Conservation (phyloP, 2,329 filamentous ascomycete species). For the Alternaria triticimaculans region DNA sequence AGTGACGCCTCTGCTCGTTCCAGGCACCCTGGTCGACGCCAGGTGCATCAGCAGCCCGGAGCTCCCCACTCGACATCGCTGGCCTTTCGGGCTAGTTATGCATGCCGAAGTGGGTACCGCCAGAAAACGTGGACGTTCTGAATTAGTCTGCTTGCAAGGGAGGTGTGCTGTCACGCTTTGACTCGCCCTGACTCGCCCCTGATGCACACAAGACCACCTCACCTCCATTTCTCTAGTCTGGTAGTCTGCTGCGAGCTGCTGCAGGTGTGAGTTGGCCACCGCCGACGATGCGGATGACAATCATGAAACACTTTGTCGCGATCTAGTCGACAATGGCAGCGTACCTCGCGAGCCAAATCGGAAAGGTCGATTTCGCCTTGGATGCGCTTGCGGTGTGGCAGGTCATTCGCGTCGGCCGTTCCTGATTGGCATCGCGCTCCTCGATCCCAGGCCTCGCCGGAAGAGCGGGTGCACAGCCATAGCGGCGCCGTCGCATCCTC, state of each 20-base stretch:
- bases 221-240: conserved; percentile 34
- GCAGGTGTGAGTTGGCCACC: conserved; percentile 40
- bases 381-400: conserved; percentile 28
- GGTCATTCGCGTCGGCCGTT: conserved; percentile 21
- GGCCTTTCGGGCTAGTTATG: conserved; percentile 38
- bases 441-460: conserved; percentile 34
- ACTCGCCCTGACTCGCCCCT: conserved; percentile 44
- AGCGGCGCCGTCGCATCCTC: conserved; percentile 37
- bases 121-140: conserved; percentile 48
- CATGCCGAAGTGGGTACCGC: conserved; percentile 42
- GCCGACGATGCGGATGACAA: conserved; percentile 19
- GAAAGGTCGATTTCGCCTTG: conserved; percentile 15
- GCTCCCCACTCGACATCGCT: conserved; percentile 40
- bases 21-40: conserved; percentile 38
- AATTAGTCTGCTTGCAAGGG: conserved; percentile 37
- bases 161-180: conserved; percentile 50
- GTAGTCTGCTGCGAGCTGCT: conserved; percentile 30
- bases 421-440: conserved; percentile 38
- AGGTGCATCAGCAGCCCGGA: conserved; percentile 46
- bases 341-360: conserved; percentile 9
- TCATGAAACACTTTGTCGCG: conserved; percentile 21
- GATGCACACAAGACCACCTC: conserved; percentile 34
- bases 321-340: conserved; percentile 22
- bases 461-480: conserved; percentile 42
- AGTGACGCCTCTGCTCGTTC: conserved; percentile 40